A percentile compares a stretch with the other conserved stretches of the same genome.
Conservation (phyloP, 331 rosid species). For the Pyrus hybrid region DNA sequence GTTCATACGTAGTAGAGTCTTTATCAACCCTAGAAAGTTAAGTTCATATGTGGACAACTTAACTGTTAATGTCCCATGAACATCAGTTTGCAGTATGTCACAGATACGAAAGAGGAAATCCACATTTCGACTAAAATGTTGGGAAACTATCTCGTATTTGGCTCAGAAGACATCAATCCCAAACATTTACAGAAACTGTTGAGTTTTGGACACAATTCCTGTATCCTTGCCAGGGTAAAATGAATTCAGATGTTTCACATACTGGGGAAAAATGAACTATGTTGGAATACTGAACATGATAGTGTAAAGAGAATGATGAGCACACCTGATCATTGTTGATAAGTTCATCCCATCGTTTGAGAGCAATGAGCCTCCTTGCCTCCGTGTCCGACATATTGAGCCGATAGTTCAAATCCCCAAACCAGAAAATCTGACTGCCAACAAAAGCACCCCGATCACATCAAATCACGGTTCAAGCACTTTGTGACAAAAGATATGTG, state of each 20-base stretch:
- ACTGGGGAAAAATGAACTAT: not conserved
- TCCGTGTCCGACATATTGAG: constrained; percentile 58
- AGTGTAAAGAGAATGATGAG: not conserved
- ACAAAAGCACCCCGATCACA: constrained; percentile 18
- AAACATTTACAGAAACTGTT: not conserved
- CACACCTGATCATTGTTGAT: constrained; percentile 77
- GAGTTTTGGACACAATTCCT: not conserved
- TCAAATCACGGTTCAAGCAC: constrained; percentile 4
- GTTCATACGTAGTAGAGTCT: no score
- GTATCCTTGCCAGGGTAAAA: not conserved
- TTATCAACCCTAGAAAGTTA: no score
- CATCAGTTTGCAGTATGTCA: no score
- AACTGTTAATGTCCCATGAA: no score
- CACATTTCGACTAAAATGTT: not conserved
- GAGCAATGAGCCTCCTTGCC: constrained; percentile 53
- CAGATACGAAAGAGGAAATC: not conserved
- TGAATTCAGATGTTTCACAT: not conserved
- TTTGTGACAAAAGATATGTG: no score
- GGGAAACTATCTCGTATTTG: not conserved
- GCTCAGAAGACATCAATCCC: not conserved
- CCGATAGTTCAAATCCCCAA: constrained; percentile 94
- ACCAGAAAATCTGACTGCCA: constrained; percentile 91
- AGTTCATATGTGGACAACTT: no score
- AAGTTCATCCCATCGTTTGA: constrained; percentile 70
- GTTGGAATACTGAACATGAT: not conserved